Evolutionary conservation across 164 flowering plant genomes (phyloP).

Genomic region (Macadamia integrifolia): DNA sequence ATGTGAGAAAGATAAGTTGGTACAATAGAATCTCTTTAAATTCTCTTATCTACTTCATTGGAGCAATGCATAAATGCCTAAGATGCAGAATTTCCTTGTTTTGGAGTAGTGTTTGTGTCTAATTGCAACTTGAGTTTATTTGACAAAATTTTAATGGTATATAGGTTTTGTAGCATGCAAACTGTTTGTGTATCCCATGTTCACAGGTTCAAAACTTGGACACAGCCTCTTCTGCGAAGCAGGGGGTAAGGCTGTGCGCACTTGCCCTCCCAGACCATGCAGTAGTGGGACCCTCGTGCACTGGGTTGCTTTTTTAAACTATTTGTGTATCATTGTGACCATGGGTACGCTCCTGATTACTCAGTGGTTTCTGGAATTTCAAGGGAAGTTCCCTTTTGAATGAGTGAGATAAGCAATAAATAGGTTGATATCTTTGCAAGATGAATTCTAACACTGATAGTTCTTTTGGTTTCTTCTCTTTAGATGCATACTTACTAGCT

Average conservation of each 20-base stretch:
- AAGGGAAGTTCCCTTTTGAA: background rate
- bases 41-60: background rate
- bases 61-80: background rate
- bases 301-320: background rate
- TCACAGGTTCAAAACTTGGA: no score
- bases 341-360: background rate
- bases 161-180: background rate
- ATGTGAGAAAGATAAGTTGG: background rate
- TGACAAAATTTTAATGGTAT: no score
- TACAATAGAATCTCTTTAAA: background rate
- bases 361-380: background rate
- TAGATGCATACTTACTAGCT: no score
- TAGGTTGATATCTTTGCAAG: background rate
- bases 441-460: no score
- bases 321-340: background rate
- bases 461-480: no score
- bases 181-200: background rate
- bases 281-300: no score
- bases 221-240: no score
- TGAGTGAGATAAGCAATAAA: background rate
- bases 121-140: background rate
- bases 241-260: no score
- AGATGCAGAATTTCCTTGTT: background rate
- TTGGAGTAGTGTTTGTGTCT: background rate
- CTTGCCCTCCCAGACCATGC: no score